A percentile compares a stretch with the other conserved stretches of the same genome.
These are phyloP conservation scores for Penicillium sp. DNA, from an alignment of 2,329 filamentous ascomycete species.

Conservation along the genomic window DNA sequence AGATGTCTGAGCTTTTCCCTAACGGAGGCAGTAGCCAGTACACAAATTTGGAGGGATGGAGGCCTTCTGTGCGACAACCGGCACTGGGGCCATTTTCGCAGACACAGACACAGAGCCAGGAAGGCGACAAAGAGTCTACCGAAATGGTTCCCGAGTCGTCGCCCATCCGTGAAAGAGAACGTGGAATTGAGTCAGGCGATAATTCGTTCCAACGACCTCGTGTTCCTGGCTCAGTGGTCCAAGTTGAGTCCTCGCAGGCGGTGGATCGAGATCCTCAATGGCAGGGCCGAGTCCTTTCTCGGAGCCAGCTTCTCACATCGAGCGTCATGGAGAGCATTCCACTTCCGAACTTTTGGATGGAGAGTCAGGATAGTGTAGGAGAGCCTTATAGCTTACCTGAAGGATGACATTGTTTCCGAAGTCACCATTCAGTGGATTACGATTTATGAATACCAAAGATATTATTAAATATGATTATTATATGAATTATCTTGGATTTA, in stretches of 20 bases:
- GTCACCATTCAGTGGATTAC: conserved; percentile 5
- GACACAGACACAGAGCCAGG: conserved; percentile 22
- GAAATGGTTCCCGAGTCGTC: conserved; percentile 43
- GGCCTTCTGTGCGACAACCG: conserved; percentile 3
- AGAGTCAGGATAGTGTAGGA: conserved; percentile 39
- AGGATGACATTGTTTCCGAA: conserved; percentile 5
- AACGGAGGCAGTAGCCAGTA: conserved; percentile 23
- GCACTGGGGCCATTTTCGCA: conserved; percentile 17
- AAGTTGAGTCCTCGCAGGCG: conserved; percentile 44
- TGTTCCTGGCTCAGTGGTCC: conserved; percentile 30
- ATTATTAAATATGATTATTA: not conserved
- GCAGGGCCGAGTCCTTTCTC: conserved; percentile 27
- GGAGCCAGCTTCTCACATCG: conserved; percentile 40
- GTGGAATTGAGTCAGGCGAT: conserved; percentile 5
- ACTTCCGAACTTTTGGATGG: conserved; percentile 38
- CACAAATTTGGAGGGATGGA: conserved; percentile 3
- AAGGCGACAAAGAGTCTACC: conserved; percentile 23
- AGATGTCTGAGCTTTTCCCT: conserved; percentile 40
- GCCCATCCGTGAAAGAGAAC: conserved; percentile 25
- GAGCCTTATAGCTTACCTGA: conserved; percentile 37
- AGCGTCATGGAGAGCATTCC: conserved; percentile 46
- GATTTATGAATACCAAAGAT: conserved; percentile 11
- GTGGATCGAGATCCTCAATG: conserved; percentile 25
- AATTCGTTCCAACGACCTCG: conserved; percentile 17
- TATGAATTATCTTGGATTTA: not conserved